Evolutionary conservation across 192 early-diverging fungal species (phyloP).

Genomic region (Podila epicladia): DNA sequence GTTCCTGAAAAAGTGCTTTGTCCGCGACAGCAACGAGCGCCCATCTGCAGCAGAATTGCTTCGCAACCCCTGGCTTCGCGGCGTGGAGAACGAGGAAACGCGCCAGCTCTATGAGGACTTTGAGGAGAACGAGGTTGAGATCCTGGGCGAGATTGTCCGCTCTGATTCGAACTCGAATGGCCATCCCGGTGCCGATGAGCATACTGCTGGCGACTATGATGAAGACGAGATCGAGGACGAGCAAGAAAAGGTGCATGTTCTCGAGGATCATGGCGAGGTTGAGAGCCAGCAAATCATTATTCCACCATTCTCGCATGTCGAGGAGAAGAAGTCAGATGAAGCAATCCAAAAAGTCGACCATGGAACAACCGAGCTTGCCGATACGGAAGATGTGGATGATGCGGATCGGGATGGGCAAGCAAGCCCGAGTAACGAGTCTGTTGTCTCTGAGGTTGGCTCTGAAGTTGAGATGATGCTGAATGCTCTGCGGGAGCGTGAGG

Average conservation of each 20-base stretch:
- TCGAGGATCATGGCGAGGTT: neutral
- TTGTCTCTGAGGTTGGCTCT: constrained; percentile 33
- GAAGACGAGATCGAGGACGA: neutral
- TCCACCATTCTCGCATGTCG: neutral
- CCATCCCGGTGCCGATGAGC: neutral
- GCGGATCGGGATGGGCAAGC: neutral
- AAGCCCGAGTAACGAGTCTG: neutral
- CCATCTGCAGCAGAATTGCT: constrained; percentile 81
- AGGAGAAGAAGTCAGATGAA: neutral
- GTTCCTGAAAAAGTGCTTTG: constrained; percentile 85
- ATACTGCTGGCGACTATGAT: constrained; percentile 1
- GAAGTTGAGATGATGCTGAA: constrained; percentile 44
- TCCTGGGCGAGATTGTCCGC: neutral
- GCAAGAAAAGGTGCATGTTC: neutral
- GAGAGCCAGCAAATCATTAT: neutral
- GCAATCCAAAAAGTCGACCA: neutral
- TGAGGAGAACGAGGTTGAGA: constrained; percentile 1
- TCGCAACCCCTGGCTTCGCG: constrained; percentile 75
- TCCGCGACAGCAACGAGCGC: constrained; percentile 70
- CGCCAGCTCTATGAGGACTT: constrained; percentile 8
- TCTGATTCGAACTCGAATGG: constrained; percentile 18
- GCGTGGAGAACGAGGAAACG: constrained; percentile 42
- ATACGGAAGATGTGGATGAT: neutral
- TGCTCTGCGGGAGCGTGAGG: constrained; percentile 37
- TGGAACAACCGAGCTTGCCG: neutral